Conservation (phyloP, 2,329 filamentous ascomycete genomes). For the Aspergillus sp. region DNA sequence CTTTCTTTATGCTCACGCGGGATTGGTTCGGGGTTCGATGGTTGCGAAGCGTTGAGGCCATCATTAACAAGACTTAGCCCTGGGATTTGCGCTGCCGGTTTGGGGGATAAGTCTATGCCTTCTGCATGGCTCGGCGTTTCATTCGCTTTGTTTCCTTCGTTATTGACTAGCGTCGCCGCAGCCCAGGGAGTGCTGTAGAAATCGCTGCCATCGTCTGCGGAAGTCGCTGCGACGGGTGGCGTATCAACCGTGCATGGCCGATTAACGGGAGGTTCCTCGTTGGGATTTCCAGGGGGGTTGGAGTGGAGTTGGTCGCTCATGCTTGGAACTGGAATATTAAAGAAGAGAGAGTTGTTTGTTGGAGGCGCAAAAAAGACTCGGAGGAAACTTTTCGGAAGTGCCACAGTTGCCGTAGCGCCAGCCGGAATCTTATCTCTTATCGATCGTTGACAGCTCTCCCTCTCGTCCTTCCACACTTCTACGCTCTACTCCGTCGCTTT, state of each 20-base stretch:
- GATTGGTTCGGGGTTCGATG: constrained; percentile 4
- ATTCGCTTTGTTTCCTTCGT: constrained; percentile 4
- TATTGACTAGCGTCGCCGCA: constrained; percentile 18
- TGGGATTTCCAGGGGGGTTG: constrained; percentile 7
- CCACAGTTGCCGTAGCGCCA: constrained; percentile 17
- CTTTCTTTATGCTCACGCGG: constrained; percentile 1
- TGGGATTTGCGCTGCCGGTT: constrained; percentile 22
- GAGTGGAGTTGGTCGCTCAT: constrained; percentile 18
- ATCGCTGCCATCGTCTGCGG: constrained; percentile 30
- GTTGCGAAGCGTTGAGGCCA: constrained; percentile 6
- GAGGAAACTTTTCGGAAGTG: constrained; percentile 17
- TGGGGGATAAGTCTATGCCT: constrained; percentile 9
- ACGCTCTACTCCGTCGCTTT: too few relatives aligned
- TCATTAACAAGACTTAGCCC: constrained; percentile 28
- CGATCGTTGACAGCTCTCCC: constrained; percentile 8
- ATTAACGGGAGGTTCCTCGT: constrained; percentile 17
- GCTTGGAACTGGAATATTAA: constrained; percentile 5
- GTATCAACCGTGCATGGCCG: constrained; percentile 19
- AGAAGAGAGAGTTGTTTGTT: constrained; percentile 1
- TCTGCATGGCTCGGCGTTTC: constrained; percentile 3
- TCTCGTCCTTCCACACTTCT: too few relatives aligned
- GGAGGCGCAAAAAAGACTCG: constrained; percentile 1
- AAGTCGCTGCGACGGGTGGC: constrained; percentile 22
- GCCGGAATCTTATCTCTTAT: constrained; percentile 19
- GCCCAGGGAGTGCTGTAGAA: constrained; percentile 33